Evolutionary conservation across 768 basidiomycete species (phyloP), one percentile per base, ranked within the genome.

Genomic region (Tulasnella sp.): DNA sequence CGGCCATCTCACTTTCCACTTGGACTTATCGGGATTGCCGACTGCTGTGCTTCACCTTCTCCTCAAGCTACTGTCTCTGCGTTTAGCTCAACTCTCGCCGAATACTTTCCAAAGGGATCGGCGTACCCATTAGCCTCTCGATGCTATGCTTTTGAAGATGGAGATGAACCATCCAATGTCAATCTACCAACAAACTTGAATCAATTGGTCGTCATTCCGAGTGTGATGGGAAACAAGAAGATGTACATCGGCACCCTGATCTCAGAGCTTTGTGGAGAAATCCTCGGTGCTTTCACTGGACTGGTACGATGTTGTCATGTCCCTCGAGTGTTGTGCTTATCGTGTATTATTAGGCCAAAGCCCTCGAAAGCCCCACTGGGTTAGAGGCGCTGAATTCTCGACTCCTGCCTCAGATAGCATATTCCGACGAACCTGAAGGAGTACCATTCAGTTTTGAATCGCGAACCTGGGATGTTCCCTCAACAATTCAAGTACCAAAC

Each of bases 241-340:
- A 69, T 89, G 29, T 92, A 93, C 67, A 75, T 98, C 53, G 87
- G 88, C 29, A 90, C 90, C 15, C 71, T 97, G 39, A 70, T 99
- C 55, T 90, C 89, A 15, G 90, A 91, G 65, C 69, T 96, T 17
- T 92, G 89, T 62, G 90, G 91, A 32, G 81, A 84, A 60, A 79
- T 97, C 48, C 73, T 99, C 21, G 79, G 79, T 19, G 89, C 90
- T 67, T 84, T 98, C 62, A 85, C 89, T 35, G 77, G 79, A 35
- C 68, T 96, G 72, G 94, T 96, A 63, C 60, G 86, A 64, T 12
- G 6, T 15, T 31, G 11, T 14, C 21, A 49, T 49, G 3, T 25
- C 45, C 45, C 36, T 17, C 23, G 17, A 41, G 37, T 27, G 15
- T 42, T 17, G 35, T 15, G 9, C 46, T 60, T 15, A 59, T n/a